phyloP scores from a whole-genome alignment of 2,329 filamentous ascomycete genomes.

The Colletotrichum eleusines region DNA sequence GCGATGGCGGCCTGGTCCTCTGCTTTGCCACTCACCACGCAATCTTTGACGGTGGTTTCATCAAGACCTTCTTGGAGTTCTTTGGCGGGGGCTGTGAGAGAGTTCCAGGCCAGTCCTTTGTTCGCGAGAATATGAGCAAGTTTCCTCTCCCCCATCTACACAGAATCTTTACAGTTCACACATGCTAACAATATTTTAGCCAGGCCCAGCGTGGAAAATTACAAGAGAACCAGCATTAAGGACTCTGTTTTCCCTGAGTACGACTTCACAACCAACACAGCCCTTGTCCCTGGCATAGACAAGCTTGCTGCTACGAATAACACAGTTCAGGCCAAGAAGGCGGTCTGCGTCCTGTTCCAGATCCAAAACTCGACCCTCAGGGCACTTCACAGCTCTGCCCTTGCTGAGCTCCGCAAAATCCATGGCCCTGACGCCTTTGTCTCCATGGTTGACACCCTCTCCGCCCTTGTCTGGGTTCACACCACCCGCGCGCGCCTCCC shows the following conservation, averaged over 20 bases:
- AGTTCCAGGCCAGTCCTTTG: background rate
- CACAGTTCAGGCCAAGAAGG: background rate
- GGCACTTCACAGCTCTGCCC: background rate
- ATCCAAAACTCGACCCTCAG: background rate
- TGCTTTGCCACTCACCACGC: conserved; percentile 56
- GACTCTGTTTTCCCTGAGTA: conserved; percentile 5
- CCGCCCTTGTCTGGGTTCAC: conserved; percentile 28
- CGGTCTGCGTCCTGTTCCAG: conserved; percentile 3
- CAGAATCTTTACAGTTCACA: background rate
- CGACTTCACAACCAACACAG: background rate
- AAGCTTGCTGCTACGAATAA: background rate
- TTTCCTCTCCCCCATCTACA: too few species aligned
- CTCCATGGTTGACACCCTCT: conserved; percentile 18
- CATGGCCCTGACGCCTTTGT: conserved; percentile 15
- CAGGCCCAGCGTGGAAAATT: background rate
- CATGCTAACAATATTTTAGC: background rate
- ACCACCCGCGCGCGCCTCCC: conserved; percentile 14
- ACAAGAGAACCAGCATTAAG: background rate
- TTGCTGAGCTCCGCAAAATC: background rate
- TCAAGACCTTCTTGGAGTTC: conserved; percentile 29
- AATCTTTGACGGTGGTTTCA: conserved; percentile 45
- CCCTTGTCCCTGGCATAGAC: background rate
- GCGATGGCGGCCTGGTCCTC: conserved; percentile 4
- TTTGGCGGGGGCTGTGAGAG: conserved; percentile 1
- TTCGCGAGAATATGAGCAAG: conserved; percentile 2